These are phyloP conservation scores for Abelmoschus esculentus DNA, from an alignment of 345 rosid genomes.

Conservation along the genomic window DNA sequence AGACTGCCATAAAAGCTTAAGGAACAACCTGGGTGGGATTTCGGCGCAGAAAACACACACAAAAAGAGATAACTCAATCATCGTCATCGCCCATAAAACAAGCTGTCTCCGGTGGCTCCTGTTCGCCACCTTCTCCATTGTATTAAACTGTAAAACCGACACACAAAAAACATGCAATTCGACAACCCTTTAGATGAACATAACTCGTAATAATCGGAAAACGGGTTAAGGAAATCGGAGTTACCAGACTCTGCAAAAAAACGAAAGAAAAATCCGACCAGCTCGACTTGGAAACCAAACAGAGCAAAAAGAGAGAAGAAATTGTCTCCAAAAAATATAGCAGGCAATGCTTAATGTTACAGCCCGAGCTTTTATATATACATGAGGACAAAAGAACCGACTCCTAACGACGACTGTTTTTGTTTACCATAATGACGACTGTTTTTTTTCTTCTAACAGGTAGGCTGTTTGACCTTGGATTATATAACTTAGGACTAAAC, in stretches of 20 bases:
- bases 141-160: background rate
- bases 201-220: no score
- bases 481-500: no score
- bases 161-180: no score
- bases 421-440: background rate
- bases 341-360: no score
- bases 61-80: background rate
- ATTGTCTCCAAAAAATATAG: no score
- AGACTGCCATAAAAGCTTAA: background rate
- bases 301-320: no score
- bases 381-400: background rate
- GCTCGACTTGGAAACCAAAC: no score
- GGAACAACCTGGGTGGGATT: constrained; percentile 25
- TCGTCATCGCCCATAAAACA: background rate
- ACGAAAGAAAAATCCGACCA: no score
- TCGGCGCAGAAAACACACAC: background rate
- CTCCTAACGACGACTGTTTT: background rate
- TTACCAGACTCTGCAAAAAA: no score
- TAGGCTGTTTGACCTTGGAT: background rate
- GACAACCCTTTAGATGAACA: no score
- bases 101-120: background rate
- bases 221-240: no score
- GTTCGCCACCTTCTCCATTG: constrained; percentile 15
- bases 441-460: no score
- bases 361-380: background rate